Evolutionary conservation across 352 stramenopile genomes (phyloP), one percentile per base, ranked within the genome.

Genomic region (Globisporangium takayamanum): DNA sequence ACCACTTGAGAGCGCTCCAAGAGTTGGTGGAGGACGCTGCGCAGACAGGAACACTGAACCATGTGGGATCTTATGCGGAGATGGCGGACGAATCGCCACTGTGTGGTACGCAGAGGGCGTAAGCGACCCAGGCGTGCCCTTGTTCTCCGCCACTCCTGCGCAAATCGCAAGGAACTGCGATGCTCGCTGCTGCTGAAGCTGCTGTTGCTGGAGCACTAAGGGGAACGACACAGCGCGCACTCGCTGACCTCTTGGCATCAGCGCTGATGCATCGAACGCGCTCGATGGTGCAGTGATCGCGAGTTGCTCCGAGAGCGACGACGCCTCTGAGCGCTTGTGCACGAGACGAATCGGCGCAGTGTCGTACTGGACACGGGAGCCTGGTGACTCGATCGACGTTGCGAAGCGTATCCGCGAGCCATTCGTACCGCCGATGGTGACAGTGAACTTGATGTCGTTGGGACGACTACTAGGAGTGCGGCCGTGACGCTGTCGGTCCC

Each of bases 401-500:
- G 69, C 72, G 42, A 86, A 89, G 22, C 79, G 75, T 50, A 89
- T 68, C 12, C 77, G 73, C 6, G 77, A 70, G 26, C 66, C 63
- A 7, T 54, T 70, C 3, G 67, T 37, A 7, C 60, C 66, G 14
- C 76, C 68, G 52, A 76, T 63, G 8, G 75, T 66, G 20, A 84
- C 68, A 1, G 69, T 41, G 42, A 76, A 69, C 42, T 50, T 66
- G 46, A 45, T 36, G 15, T 8, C 18, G 14, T 14, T 45, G 18
- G 11, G 30, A 15, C 51, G 15, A 14, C 5, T 22, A 11, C 1
- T 7, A 14, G 20, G 15, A 20, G 16, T 49, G 10, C 33, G 20
- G 20, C 20, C 26, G 6, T n/a, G 14, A 8, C 51, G 12, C 28
- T 60, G 45, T 1, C 45, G 64, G 15, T 83, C 74, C 61, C 75